Base-by-base conservation (phyloP, 129 eudicot species). In the Gnaphalium uliginosum region DNA sequence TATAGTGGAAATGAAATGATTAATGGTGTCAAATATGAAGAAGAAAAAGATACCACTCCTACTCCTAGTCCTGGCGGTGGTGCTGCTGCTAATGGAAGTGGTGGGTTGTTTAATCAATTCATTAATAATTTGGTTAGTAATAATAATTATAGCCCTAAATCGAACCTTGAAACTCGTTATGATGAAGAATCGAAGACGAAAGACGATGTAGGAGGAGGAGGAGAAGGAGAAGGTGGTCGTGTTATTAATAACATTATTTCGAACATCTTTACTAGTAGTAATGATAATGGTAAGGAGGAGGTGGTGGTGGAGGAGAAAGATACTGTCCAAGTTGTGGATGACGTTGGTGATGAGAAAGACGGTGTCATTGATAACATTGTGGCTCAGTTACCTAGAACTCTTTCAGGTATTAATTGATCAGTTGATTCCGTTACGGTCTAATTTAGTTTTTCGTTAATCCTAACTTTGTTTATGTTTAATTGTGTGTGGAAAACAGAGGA, bases 321-420 rank as follows among this genome's bases (percentile, higher is more conserved):
- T 5, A 21, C 13, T 32, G 80, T 27, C 1, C 69, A 66, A 2
- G 64, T 35, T 23, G 65, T 23, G 65, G 57, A 4, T 27, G 25
- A 68, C 19, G 54, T 22, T 14, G 24, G 57, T 21, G n/a, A 71
- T 6, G 66, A 6, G 33, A 56, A 23, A 17, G 67, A 4, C 24
- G 75, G 71, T 62, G 83, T 56, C 26, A 46, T 76, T 25, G 84
- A 79, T 32, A 79, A 73, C 72, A 29, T 81, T 56, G 84, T 78
- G 7, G 83, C 93, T 8, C 60, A 85, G 33, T 69, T 85, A 82
- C 86, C 90, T 27, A 39, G 79, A 19, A 78, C 86, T 46, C 85
- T 83, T 26, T 60, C 81, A 3, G 93, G 89, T 87, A 81, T 19
- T 15, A 32, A 19, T 53, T 46, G 3, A 13, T 11, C 3, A 46